These are phyloP conservation scores for Benincasa hispida DNA, from an alignment of 306 rosid species.

Conservation along the genomic window DNA sequence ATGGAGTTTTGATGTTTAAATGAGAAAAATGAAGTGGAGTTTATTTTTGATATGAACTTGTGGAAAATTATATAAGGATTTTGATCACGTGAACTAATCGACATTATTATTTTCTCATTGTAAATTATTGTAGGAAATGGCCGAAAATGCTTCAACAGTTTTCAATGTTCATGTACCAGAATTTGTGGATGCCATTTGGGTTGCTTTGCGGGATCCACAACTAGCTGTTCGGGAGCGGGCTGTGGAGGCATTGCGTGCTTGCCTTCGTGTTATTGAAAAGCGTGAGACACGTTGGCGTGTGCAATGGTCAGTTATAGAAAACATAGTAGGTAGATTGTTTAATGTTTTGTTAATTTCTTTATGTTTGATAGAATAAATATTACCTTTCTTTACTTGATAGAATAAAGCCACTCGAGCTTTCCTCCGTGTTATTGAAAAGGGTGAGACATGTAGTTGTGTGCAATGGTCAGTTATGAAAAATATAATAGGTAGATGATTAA, in stretches of 20 bases:
- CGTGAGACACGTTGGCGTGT: slow-evolving; percentile 99
- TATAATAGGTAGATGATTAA: neutral
- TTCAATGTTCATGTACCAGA: slow-evolving; percentile 96
- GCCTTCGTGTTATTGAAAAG: slow-evolving; percentile 86
- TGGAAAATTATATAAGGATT: neutral
- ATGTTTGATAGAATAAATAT: neutral
- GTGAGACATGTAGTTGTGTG: neutral
- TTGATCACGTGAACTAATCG: neutral
- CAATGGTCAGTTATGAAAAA: neutral
- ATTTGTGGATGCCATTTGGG: slow-evolving; percentile 98
- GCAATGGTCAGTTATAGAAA: slow-evolving; percentile 56
- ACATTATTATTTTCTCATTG: neutral
- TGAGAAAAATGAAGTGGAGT: neutral
- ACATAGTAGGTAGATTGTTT: neutral
- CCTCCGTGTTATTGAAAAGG: neutral
- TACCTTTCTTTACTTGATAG: neutral
- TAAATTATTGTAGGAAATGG: slow-evolving; percentile 66
- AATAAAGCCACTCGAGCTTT: neutral
- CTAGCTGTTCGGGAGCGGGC: slow-evolving; percentile 91
- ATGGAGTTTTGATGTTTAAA: neutral
- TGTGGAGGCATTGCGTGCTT: slow-evolving; percentile 96
- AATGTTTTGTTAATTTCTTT: neutral
- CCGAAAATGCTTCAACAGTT: slow-evolving; percentile 94
- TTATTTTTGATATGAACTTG: neutral
- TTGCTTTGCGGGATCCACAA: slow-evolving; percentile 86